phyloP scores from a whole-genome alignment of 1,284 basidiomycete genomes.

The Leccinum holopus region DNA sequence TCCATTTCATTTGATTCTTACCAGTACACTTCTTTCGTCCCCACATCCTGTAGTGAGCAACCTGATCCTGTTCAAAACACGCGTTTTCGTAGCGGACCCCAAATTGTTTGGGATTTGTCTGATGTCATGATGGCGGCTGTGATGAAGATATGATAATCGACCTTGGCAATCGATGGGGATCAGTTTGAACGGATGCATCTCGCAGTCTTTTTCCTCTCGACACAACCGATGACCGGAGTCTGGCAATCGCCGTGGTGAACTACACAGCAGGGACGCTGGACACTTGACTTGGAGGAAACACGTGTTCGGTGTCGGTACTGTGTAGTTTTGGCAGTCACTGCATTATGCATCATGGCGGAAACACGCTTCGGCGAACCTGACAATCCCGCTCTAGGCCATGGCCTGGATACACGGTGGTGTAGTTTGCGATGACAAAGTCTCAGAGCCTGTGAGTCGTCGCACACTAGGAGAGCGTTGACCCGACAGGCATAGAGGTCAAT shows the following conservation, averaged over 20 bases:
- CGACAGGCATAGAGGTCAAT: neutral
- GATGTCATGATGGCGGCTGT: conserved; percentile 9
- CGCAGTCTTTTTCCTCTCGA: neutral
- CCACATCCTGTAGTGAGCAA: neutral
- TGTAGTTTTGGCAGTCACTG: neutral
- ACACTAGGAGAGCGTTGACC: neutral
- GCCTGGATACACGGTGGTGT: neutral
- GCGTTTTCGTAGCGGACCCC: conserved; percentile 16
- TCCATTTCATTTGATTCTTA: neutral
- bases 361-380: conserved; percentile 4
- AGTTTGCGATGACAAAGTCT: neutral
- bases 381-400: conserved; percentile 10
- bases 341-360: neutral
- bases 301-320: conserved; percentile 12
- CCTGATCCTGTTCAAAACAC: conserved; percentile 7
- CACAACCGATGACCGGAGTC: conserved; percentile 1
- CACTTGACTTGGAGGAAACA: conserved; percentile 2
- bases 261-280: neutral
- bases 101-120: conserved; percentile 22
- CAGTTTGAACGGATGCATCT: conserved; percentile 1
- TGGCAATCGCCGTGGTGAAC: neutral
- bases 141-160: conserved; percentile 3
- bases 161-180: conserved; percentile 13
- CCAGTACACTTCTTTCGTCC: neutral
- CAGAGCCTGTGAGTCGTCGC: neutral